These are phyloP conservation scores for Piromyces sp. DNA, from an alignment of 192 early-diverging fungal genomes.

Conservation along the genomic window DNA sequence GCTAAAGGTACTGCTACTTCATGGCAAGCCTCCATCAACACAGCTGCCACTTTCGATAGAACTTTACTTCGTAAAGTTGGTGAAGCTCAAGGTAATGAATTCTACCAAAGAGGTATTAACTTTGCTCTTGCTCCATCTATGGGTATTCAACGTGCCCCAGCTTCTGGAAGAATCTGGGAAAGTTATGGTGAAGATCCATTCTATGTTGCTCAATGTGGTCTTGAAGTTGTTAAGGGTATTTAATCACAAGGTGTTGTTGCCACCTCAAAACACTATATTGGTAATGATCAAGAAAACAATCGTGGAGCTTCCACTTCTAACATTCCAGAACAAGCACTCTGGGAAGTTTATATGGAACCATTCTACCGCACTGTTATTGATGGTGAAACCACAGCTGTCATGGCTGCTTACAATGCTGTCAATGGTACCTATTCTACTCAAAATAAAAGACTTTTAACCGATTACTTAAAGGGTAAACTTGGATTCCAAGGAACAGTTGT, in stretches of 20 bases:
- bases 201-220: slow-evolving; percentile 9
- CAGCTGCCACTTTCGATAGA: slow-evolving; percentile 40
- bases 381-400: slow-evolving; percentile 30
- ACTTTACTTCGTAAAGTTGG: slow-evolving; percentile 19
- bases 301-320: slow-evolving; percentile 6
- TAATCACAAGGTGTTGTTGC: slow-evolving; percentile 28
- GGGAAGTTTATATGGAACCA: slow-evolving; percentile 28
- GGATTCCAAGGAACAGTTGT: slow-evolving; percentile 42
- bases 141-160: slow-evolving; percentile 4
- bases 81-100: slow-evolving; percentile 29
- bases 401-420: slow-evolving; percentile 42
- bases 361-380: slow-evolving; percentile 8
- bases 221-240: slow-evolving; percentile 16
- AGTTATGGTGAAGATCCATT: slow-evolving; percentile 24
- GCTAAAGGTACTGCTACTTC: no score
- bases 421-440: slow-evolving; percentile 12
- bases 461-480: slow-evolving; percentile 28
- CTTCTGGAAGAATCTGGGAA: slow-evolving; percentile 8
- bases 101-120: slow-evolving; percentile 30
- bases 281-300: no score
- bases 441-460: slow-evolving; percentile 19
- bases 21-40: slow-evolving; percentile 8
- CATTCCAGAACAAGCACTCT: slow-evolving; percentile 29
- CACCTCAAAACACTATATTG: slow-evolving; percentile 20
- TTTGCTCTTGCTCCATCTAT: slow-evolving; percentile 23